These are phyloP conservation scores for Boletus barrowsii DNA, from an alignment of 768 basidiomycete genomes.

Conservation along the genomic window DNA sequence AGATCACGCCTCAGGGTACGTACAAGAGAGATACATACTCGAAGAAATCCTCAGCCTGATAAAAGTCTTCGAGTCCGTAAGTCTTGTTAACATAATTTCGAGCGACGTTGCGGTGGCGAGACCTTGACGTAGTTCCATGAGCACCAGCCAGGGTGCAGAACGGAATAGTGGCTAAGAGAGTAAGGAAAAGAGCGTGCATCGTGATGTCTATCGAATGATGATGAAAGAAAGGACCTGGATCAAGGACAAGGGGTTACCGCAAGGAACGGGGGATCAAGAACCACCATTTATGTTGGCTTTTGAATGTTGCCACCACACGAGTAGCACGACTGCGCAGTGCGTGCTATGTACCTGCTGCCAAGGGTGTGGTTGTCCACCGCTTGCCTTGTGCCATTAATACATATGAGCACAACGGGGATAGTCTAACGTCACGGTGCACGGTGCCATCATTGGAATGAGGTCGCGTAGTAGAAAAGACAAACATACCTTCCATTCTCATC, in stretches of 20 bases:
- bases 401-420: slow-evolving; percentile 4
- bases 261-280: neutral
- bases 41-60: slow-evolving; percentile 55
- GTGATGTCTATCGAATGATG: slow-evolving; percentile 3
- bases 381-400: slow-evolving; percentile 20
- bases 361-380: slow-evolving; percentile 1
- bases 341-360: neutral
- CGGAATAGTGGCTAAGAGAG: slow-evolving; percentile 31
- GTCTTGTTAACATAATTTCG: slow-evolving; percentile 23
- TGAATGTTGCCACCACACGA: neutral
- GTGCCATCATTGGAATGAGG: neutral
- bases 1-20: neutral
- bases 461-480: neutral
- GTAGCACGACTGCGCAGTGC: neutral
- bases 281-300: slow-evolving; percentile 3
- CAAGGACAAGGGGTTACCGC: neutral
- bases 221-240: slow-evolving; percentile 8
- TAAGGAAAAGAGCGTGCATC: slow-evolving; percentile 34
- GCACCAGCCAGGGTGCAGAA: slow-evolving; percentile 39
- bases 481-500: neutral
- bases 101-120: slow-evolving; percentile 29
- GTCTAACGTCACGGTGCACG: too few relatives aligned
- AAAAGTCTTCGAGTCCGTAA: slow-evolving; percentile 39
- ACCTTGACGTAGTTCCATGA: slow-evolving; percentile 20
- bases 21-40: slow-evolving; percentile 39